A percentile compares a stretch with the other conserved stretches of the same genome.
These are phyloP conservation scores for Acacia melanoxylon DNA, from an alignment of 306 rosid species.

Conservation along the genomic window DNA sequence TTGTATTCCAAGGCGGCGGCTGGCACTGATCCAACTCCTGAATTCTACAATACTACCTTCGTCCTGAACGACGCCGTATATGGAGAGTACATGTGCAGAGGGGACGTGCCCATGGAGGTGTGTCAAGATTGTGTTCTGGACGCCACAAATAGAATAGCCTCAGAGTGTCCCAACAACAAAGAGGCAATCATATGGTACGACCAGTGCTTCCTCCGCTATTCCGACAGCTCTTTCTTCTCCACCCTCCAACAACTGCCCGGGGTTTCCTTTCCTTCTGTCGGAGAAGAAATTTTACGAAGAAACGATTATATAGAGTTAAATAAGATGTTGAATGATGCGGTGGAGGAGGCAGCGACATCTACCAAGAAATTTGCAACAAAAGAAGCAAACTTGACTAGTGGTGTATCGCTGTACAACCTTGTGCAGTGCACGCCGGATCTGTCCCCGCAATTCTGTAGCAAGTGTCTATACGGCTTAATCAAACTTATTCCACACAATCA, in stretches of 20 bases:
- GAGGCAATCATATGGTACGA: background rate
- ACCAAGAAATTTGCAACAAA: background rate
- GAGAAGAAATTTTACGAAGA: too few species aligned
- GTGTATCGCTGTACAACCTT: background rate
- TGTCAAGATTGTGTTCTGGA: background rate
- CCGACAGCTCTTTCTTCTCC: conserved; percentile 1
- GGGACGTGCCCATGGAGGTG: background rate
- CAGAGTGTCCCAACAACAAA: background rate
- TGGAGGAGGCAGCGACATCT: background rate
- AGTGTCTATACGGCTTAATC: background rate
- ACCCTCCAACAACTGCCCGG: background rate
- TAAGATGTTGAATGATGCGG: background rate
- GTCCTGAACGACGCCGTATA: background rate
- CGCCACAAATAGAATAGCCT: background rate
- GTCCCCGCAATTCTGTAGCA: background rate
- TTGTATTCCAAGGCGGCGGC: background rate
- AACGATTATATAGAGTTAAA: too few species aligned
- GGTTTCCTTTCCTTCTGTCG: too few species aligned
- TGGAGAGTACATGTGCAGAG: background rate
- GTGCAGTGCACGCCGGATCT: background rate
- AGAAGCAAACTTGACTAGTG: background rate
- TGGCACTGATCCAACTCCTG: too few species aligned
- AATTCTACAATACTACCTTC: too few species aligned
- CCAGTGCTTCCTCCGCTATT: background rate
- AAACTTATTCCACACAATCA: background rate